Evolutionary conservation across 2,329 filamentous ascomycete species (phyloP).

Genomic region (Colletotrichum australisinense): DNA sequence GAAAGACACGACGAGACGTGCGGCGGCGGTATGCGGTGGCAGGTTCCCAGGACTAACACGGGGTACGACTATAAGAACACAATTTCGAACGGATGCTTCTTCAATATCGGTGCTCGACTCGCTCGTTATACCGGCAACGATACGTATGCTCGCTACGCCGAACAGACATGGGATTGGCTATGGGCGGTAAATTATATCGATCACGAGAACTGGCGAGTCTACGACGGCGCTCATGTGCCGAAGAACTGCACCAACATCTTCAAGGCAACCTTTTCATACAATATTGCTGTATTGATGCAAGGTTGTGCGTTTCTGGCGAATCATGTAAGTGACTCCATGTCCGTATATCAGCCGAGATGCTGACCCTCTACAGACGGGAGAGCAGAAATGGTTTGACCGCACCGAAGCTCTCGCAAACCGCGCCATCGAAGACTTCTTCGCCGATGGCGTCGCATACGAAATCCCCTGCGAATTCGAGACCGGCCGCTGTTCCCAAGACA

Average conservation of each 20-base stretch:
- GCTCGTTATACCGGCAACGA: slow-evolving; percentile 76
- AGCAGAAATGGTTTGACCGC: slow-evolving; percentile 62
- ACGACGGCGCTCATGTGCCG: slow-evolving; percentile 64
- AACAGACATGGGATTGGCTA: slow-evolving; percentile 72
- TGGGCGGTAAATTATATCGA: slow-evolving; percentile 62
- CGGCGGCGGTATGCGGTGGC: slow-evolving; percentile 76
- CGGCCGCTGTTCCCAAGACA: slow-evolving; percentile 74
- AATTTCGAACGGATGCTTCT: slow-evolving; percentile 71
- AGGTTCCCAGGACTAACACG: slow-evolving; percentile 79
- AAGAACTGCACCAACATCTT: slow-evolving; percentile 65
- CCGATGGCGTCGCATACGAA: slow-evolving; percentile 69
- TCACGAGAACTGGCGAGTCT: slow-evolving; percentile 65
- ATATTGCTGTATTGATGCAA: slow-evolving; percentile 62
- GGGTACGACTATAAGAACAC: slow-evolving; percentile 82
- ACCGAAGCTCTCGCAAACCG: slow-evolving; percentile 63
- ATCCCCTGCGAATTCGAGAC: slow-evolving; percentile 69
- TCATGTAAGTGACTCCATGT: slow-evolving; percentile 54
- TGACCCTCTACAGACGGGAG: slow-evolving; percentile 34
- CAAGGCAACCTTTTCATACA: slow-evolving; percentile 67
- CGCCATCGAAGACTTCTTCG: slow-evolving; percentile 60
- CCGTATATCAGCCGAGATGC: slow-evolving; percentile 50
- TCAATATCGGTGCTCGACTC: slow-evolving; percentile 75
- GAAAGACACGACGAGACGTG: slow-evolving; percentile 68
- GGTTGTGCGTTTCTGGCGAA: slow-evolving; percentile 72
- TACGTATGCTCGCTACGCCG: slow-evolving; percentile 74